Base-by-base conservation (phyloP, 1,284 basidiomycete genomes). In the Thelephora terrestris region DNA sequence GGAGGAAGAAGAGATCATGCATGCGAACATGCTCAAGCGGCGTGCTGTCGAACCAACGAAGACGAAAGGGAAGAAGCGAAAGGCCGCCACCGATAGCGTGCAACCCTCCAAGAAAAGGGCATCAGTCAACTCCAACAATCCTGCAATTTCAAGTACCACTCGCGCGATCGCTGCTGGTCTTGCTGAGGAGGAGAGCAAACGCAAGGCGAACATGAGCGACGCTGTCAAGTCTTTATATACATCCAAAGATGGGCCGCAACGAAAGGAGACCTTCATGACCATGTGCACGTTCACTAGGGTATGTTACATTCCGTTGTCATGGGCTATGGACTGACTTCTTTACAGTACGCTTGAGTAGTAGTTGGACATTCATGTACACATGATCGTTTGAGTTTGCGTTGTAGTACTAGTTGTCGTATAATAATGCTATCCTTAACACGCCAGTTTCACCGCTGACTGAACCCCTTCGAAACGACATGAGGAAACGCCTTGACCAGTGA, bases 251-350 rank as follows among this genome's bases (percentile, higher is more conserved):
- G 71, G 71, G 10, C 61, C 66, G 36, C 71, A 71, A 51, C 71
- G 66, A 60, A 85, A 86, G 59, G 83, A 88, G 65, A 87, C 85
- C 7, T 89, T 89, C 57, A 85, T 84, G 75, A 89, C 86, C 0
- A 82, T 81, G 76, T 78, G 76, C 3, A 90, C 86, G 4, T 90
- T 89, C 56, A 89, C 82, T 18, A 74, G 86, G 64, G 85, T 87
- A 60, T 58, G 85, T 75, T 2, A 10, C 2, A 42, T 18, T 32
- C 9, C 9, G 5, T 32, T 32, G 12, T 3, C 29, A 3, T 32
- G 29, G 29, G 7, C 3, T 32, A 5, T 10, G 3, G 12, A 32
- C 29, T 32, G 29, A 32, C 29, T 32, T 32, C 29, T 12, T 32
- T 32, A 32, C 12, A 32, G 29, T 32, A 32, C 29, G 29, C 29